phyloP scores from a whole-genome alignment of 2,329 filamentous ascomycete genomes.

The Tolypocladium inflatum region DNA sequence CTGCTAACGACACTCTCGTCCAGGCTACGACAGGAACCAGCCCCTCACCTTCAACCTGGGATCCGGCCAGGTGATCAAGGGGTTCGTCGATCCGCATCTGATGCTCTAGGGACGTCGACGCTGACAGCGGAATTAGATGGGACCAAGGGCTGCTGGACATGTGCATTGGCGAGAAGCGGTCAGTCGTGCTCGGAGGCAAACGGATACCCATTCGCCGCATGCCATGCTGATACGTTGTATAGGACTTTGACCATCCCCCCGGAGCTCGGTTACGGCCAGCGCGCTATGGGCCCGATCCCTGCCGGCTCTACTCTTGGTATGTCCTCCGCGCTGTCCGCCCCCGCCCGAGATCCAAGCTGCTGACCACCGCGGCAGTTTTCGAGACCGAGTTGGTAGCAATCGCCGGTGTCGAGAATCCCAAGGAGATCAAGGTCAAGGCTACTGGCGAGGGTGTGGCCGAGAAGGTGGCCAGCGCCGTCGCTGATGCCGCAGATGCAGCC shows the following conservation, averaged over 20 bases:
- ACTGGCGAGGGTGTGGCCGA: constrained; percentile 13
- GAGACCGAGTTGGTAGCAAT: constrained; percentile 87
- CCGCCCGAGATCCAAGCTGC: constrained; percentile 4
- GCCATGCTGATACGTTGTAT: constrained; percentile 5
- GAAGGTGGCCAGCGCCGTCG: constrained; percentile 10
- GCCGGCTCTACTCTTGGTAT: constrained; percentile 66
- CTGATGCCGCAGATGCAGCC: constrained; percentile 21
- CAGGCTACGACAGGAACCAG: constrained; percentile 61
- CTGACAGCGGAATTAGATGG: constrained; percentile 48
- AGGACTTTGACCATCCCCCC: constrained; percentile 85
- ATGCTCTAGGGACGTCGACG: not conserved
- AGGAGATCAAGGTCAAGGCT: constrained; percentile 21
- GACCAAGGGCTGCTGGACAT: constrained; percentile 84
- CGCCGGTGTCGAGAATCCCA: constrained; percentile 50
- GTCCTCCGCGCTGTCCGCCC: constrained; percentile 13
- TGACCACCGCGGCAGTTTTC: constrained; percentile 50
- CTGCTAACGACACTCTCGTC: constrained; percentile 1
- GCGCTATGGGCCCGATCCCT: constrained; percentile 73
- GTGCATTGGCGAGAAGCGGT: constrained; percentile 89
- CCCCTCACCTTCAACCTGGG: constrained; percentile 79
- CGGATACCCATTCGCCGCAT: not conserved
- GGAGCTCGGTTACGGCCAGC: constrained; percentile 70
- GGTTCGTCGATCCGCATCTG: constrained; percentile 37
- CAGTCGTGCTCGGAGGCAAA: constrained; percentile 12
- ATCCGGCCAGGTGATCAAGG: constrained; percentile 76